phyloP scores from a whole-genome alignment of 1,284 basidiomycete genomes.

The Cutaneotrichosporon cavernicola region DNA sequence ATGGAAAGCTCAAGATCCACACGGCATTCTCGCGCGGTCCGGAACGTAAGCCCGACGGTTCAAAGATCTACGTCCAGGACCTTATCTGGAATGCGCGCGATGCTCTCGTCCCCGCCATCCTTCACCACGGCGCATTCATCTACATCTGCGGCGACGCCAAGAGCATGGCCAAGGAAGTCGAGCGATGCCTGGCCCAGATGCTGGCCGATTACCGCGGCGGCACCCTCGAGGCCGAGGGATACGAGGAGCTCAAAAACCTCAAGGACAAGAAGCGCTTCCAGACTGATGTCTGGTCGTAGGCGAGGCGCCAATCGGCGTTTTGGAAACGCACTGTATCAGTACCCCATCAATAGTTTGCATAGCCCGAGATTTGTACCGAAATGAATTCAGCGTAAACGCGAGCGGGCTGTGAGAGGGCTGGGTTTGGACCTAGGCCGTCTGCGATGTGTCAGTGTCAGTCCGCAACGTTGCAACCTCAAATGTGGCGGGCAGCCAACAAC shows the following conservation, averaged over 20 bases:
- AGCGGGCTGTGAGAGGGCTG: too few species aligned
- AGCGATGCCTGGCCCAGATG: slow-evolving; percentile 77
- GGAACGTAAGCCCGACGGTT: slow-evolving; percentile 73
- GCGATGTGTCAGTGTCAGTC: too few species aligned
- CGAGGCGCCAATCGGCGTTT: not conserved
- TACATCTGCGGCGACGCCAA: slow-evolving; percentile 97
- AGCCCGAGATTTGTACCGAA: not conserved
- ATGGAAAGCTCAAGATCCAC: slow-evolving; percentile 86
- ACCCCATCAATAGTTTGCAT: not conserved
- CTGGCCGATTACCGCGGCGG: slow-evolving; percentile 95
- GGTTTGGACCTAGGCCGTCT: too few species aligned
- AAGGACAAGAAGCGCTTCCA: slow-evolving; percentile 68
- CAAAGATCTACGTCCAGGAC: slow-evolving; percentile 97
- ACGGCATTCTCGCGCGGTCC: slow-evolving; percentile 83
- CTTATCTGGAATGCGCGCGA: slow-evolving; percentile 78
- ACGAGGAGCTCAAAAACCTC: slow-evolving; percentile 82
- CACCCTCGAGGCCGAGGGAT: slow-evolving; percentile 76
- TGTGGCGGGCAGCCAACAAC: too few species aligned
- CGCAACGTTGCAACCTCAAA: too few species aligned
- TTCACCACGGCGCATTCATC: slow-evolving; percentile 88
- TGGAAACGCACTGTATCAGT: not conserved
- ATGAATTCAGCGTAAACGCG: too few species aligned
- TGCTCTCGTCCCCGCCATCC: slow-evolving; percentile 78
- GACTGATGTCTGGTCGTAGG: slow-evolving; percentile 47
- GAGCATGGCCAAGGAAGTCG: slow-evolving; percentile 92